These are phyloP conservation scores for Carex kokanica DNA, from an alignment of 176 grass and related monocot genomes.

Conservation along the genomic window DNA sequence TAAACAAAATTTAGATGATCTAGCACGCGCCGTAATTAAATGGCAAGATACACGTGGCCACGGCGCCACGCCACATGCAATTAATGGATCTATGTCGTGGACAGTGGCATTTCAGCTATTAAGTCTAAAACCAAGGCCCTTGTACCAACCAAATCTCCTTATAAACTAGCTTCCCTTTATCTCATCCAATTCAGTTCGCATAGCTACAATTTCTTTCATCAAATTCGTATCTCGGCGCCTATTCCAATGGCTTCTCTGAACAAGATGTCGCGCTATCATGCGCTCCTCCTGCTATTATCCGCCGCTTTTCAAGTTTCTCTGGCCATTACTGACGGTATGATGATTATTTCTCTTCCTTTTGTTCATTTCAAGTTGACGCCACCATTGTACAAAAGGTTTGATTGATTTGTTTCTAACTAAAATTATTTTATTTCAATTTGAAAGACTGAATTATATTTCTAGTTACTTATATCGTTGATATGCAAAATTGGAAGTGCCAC, in stretches of 20 bases:
- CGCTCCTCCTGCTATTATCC: constrained; percentile 5
- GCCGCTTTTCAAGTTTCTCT: constrained; percentile 14
- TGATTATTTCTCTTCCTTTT: background rate
- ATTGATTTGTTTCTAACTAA: background rate
- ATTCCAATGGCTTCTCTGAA: background rate
- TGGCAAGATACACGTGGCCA: background rate
- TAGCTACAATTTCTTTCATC: background rate
- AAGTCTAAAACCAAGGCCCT: background rate
- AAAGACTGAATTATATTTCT: background rate
- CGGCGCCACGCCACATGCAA: background rate
- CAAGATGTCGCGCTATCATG: background rate
- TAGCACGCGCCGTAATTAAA: background rate
- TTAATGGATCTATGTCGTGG: background rate
- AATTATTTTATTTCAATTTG: background rate
- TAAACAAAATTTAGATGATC: background rate
- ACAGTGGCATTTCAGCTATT: constrained; percentile 23
- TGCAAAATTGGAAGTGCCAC: background rate
- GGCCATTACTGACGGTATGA: constrained; percentile 25
- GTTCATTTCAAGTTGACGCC: background rate
- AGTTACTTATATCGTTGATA: background rate
- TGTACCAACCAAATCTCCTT: background rate
- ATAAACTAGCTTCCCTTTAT: constrained; percentile 4
- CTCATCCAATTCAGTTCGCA: background rate
- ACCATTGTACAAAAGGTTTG: background rate
- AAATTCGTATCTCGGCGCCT: background rate